Conservation (phyloP, 805 yeast species). For the Schizosaccharomyces osmophilus region DNA sequence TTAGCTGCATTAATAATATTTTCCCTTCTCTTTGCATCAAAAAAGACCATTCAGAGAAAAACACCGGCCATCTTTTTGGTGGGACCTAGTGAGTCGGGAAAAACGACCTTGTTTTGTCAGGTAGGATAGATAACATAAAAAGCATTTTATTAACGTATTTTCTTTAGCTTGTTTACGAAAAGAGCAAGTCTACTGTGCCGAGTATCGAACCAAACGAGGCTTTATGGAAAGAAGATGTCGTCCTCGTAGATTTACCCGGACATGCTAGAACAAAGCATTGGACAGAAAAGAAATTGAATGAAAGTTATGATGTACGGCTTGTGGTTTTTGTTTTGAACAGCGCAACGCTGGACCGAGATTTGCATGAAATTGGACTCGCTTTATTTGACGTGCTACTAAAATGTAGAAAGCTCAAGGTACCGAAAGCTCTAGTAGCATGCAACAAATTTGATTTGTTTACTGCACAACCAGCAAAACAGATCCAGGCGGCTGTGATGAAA, state of each 20-base stretch:
- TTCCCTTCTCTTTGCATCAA: background rate
- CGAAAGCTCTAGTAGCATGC: conserved; percentile 37
- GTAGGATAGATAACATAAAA: conserved; percentile 4
- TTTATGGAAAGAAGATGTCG: conserved; percentile 4
- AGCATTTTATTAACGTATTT: background rate
- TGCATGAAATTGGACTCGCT: conserved; percentile 34
- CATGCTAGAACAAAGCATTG: conserved; percentile 2
- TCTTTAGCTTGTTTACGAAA: conserved; percentile 7
- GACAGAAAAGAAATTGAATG: background rate
- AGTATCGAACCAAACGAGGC: conserved; percentile 5
- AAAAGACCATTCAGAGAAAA: background rate
- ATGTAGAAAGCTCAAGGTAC: conserved; percentile 28
- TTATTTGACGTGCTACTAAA: conserved; percentile 17
- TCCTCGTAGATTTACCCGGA: background rate
- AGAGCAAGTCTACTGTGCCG: conserved; percentile 1
- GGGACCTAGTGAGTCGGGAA: conserved; percentile 44
- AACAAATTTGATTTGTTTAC: conserved; percentile 74
- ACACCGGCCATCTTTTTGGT: conserved; percentile 34
- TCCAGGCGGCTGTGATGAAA: conserved; percentile 32
- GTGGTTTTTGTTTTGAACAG: conserved; percentile 11
- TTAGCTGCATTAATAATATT: background rate
- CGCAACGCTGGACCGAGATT: conserved; percentile 32
- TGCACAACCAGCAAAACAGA: conserved; percentile 42
- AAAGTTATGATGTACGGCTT: conserved; percentile 8
- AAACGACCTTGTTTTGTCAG: conserved; percentile 29